A percentile compares a stretch with the other conserved stretches of the same genome.
phyloP scores from a whole-genome alignment of 139 green algal species.

The Chlorella sp. region DNA sequence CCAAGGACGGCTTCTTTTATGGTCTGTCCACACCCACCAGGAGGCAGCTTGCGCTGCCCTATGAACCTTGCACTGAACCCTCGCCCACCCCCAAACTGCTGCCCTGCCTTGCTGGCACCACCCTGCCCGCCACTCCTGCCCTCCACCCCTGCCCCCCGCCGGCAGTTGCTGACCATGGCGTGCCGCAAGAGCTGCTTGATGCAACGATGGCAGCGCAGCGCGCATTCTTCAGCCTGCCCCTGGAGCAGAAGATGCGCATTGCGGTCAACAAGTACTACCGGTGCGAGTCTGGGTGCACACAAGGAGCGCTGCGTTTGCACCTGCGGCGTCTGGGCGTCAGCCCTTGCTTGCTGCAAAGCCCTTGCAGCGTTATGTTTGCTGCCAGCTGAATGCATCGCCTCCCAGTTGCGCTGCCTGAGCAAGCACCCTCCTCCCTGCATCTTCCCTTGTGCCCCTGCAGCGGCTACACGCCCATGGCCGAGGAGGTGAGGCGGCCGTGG shows the following conservation, averaged over 20 bases:
- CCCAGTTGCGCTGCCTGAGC: not conserved
- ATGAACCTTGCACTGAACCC: no score
- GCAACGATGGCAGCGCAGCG: constrained; percentile 61
- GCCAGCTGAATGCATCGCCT: not conserved
- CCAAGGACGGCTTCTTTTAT: constrained; percentile 70
- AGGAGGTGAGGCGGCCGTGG: constrained; percentile 58
- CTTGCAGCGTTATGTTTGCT: not conserved
- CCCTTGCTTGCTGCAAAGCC: not conserved
- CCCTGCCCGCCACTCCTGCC: not conserved
- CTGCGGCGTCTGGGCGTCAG: not conserved
- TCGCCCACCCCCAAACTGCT: no score
- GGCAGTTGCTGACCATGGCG: constrained; percentile 82
- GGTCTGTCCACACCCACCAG: no score
- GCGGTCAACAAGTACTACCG: constrained; percentile 75
- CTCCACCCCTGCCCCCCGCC: not conserved
- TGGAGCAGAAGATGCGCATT: constrained; percentile 76
- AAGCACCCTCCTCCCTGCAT: not conserved
- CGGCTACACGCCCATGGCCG: constrained; percentile 62
- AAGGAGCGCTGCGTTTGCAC: not conserved
- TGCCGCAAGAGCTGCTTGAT: constrained; percentile 64
- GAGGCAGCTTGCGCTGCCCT: no score
- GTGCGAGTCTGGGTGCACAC: not conserved
- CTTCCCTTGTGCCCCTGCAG: constrained; percentile 17
- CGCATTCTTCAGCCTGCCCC: constrained; percentile 81
- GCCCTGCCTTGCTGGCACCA: no score